phyloP scores from a whole-genome alignment of 495 filamentous ascomycete species.

The Cudoniella acicularis region DNA sequence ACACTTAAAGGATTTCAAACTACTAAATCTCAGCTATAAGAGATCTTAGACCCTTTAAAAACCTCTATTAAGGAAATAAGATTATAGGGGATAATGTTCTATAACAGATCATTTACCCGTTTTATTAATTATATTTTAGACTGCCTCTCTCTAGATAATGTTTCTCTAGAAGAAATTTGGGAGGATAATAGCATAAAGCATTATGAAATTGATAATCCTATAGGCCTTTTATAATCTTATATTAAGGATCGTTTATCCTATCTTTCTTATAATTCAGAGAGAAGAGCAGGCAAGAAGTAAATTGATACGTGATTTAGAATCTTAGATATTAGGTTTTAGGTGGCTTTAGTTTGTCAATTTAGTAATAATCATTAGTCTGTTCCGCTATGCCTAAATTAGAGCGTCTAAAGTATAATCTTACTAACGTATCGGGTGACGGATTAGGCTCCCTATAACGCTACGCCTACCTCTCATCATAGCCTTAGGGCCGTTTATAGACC shows the following conservation, averaged over 20 bases:
- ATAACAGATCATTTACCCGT: background rate
- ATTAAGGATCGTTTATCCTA: background rate
- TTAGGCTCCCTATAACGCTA: slow-evolving; percentile 1
- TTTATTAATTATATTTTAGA: slow-evolving; percentile 3
- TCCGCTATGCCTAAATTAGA: background rate
- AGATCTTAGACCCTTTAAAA: background rate
- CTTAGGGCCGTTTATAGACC: slow-evolving; percentile 1
- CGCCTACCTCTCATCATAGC: background rate
- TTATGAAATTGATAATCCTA: background rate
- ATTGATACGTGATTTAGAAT: background rate
- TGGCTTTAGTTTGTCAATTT: background rate
- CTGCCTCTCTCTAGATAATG: background rate
- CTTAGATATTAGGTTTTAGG: background rate
- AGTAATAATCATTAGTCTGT: no score
- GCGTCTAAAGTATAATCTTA: slow-evolving; percentile 1
- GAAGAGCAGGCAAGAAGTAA: background rate
- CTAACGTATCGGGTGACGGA: slow-evolving; percentile 1
- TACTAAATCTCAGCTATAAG: background rate
- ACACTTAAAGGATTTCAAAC: background rate
- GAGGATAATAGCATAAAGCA: background rate
- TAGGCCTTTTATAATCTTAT: background rate
- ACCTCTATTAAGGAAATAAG: background rate
- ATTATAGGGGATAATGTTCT: background rate
- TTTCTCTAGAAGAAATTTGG: slow-evolving; percentile 4
- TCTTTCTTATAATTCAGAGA: background rate